Evolutionary conservation across 495 filamentous ascomycete species (phyloP).

Genomic region (Chaetomium cochliodes): DNA sequence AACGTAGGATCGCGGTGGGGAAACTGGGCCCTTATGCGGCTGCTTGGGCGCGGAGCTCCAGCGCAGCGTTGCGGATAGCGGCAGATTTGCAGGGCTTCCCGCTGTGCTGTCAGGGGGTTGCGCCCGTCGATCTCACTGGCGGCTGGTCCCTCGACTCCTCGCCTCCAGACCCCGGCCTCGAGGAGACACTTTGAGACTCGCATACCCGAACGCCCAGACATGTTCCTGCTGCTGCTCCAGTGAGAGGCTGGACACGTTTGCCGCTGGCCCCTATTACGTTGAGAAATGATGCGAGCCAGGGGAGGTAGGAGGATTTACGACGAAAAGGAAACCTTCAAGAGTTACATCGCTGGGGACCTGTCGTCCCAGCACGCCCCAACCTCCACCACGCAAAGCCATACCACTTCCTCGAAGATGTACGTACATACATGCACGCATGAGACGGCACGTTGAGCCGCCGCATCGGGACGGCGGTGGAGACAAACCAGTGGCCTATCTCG

Average conservation of each 20-base stretch:
- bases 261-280: slow-evolving; percentile 1
- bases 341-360: background rate
- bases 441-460: slow-evolving; percentile 1
- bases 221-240: background rate
- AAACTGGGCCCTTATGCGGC: slow-evolving; percentile 29
- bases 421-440: background rate
- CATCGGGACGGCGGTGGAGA: background rate
- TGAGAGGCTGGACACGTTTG: background rate
- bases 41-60: slow-evolving; percentile 19
- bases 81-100: slow-evolving; percentile 25
- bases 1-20: slow-evolving; percentile 13
- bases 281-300: background rate
- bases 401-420: background rate
- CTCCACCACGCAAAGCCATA: background rate
- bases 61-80: slow-evolving; percentile 27
- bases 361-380: background rate
- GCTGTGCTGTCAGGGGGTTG: slow-evolving; percentile 16
- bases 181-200: slow-evolving; percentile 39
- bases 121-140: slow-evolving; percentile 28
- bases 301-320: background rate
- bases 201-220: slow-evolving; percentile 15
- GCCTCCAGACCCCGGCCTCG: slow-evolving; percentile 39
- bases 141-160: slow-evolving; percentile 31
- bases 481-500: background rate
- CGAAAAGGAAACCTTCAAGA: background rate